Conservation (phyloP, 768 basidiomycete genomes). For the Pleurotus sapidus region DNA sequence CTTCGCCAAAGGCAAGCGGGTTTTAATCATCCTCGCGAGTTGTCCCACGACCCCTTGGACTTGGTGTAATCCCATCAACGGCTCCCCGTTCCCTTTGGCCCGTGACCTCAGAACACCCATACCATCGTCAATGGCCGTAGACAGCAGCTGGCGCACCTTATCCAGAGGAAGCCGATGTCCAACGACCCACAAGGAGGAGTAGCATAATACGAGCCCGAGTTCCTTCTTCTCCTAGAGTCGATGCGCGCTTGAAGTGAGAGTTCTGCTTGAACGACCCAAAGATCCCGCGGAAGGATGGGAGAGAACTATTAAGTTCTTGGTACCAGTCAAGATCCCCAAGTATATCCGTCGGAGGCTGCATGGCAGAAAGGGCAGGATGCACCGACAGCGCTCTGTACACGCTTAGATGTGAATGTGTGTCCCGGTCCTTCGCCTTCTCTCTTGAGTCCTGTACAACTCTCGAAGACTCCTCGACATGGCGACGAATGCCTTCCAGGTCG, state of each 20-base stretch:
- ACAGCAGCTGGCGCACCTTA: constrained; percentile 12
- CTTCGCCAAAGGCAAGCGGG: constrained; percentile 12
- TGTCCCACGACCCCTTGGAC: constrained; percentile 12
- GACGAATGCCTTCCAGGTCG: not conserved
- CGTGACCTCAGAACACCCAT: not conserved
- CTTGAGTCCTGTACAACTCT: not conserved
- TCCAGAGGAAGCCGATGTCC: constrained; percentile 18
- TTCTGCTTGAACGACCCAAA: constrained; percentile 9
- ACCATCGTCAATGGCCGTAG: constrained; percentile 16
- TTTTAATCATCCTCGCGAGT: constrained; percentile 18
- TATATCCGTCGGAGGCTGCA: constrained; percentile 15
- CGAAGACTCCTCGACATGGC: not conserved
- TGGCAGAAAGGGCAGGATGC: constrained; percentile 16
- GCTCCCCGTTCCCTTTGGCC: constrained; percentile 4
- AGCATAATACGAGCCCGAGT: constrained; percentile 18
- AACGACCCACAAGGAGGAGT: constrained; percentile 19
- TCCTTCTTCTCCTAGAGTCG: constrained; percentile 14
- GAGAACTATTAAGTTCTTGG: constrained; percentile 2
- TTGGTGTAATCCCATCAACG: constrained; percentile 8
- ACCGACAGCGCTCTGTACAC: constrained; percentile 17
- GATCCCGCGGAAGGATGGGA: not conserved
- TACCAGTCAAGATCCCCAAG: constrained; percentile 17
- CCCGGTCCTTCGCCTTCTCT: constrained; percentile 7
- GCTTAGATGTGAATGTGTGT: constrained; percentile 12
- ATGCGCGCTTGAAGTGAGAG: constrained; percentile 15